These are phyloP conservation scores for Podospora fimiseda DNA, from an alignment of 495 filamentous ascomycete genomes.

Conservation along the genomic window DNA sequence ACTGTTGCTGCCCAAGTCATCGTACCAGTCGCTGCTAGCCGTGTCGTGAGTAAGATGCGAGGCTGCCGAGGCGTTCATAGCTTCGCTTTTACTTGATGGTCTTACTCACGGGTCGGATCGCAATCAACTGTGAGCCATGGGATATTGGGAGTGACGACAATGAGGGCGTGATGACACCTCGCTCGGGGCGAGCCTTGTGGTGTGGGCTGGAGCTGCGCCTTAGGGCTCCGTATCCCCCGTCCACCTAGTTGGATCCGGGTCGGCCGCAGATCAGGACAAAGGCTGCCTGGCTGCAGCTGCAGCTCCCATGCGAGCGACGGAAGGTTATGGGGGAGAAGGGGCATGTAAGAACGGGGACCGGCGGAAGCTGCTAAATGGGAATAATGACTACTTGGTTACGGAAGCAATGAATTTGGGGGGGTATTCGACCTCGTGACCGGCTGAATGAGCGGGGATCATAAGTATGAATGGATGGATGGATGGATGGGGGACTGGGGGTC, in stretches of 20 bases:
- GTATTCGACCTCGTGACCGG: slow-evolving; percentile 23
- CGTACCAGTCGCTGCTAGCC: slow-evolving; percentile 35
- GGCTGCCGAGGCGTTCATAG: slow-evolving; percentile 39
- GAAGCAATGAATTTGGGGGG: slow-evolving; percentile 1
- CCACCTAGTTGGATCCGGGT: slow-evolving; percentile 6
- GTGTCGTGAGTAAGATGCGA: slow-evolving; percentile 33
- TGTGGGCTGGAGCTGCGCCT: neutral
- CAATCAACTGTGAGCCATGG: slow-evolving; percentile 27
- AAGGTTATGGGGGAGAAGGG: slow-evolving; percentile 15
- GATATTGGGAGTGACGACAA: slow-evolving; percentile 12
- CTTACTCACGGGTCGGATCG: slow-evolving; percentile 22
- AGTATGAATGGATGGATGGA: too few relatives aligned
- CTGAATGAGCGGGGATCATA: slow-evolving; percentile 27
- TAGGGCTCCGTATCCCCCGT: slow-evolving; percentile 4
- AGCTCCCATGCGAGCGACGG: slow-evolving; percentile 17
- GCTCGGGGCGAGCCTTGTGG: slow-evolving; percentile 3
- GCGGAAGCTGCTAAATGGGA: slow-evolving; percentile 12
- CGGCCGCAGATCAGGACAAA: slow-evolving; percentile 6
- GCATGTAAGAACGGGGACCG: slow-evolving; percentile 29
- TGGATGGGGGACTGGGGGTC: slow-evolving; percentile 10
- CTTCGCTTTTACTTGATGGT: slow-evolving; percentile 29
- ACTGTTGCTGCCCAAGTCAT: slow-evolving; percentile 36
- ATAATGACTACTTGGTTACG: neutral
- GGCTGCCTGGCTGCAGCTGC: slow-evolving; percentile 8
- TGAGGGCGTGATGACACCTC: neutral